phyloP scores from a whole-genome alignment of 257 asterid species.

The Mitragyna speciosa region DNA sequence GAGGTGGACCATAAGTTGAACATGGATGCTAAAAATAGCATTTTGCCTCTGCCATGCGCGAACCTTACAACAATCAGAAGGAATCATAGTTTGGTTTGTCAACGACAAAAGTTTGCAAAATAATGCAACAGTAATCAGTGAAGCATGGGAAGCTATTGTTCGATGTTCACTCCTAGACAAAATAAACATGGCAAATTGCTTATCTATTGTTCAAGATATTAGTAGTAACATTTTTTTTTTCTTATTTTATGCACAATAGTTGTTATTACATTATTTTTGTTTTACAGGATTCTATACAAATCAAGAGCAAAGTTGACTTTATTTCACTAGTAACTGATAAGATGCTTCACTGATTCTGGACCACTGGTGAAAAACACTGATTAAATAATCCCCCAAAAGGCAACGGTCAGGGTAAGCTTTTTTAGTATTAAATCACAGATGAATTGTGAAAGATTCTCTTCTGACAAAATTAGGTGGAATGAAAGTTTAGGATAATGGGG shows the following conservation, averaged over 20 bases:
- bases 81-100: not conserved
- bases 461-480: not conserved
- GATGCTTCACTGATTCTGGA: not conserved
- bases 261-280: no score
- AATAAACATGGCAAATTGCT: not conserved
- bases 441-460: not conserved
- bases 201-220: not conserved
- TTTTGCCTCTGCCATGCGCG: not conserved
- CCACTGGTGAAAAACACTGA: not conserved
- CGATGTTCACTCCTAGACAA: not conserved
- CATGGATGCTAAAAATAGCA: not conserved
- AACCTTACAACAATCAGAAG: not conserved
- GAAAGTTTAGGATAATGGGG: not conserved
- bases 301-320: not conserved
- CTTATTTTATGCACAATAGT: not conserved
- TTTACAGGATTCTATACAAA: not conserved
- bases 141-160: not conserved
- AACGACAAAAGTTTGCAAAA: not conserved
- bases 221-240: no score
- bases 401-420: not conserved
- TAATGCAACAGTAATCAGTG: not conserved
- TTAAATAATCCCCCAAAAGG: not conserved
- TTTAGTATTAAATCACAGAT: not conserved
- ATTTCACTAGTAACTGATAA: not conserved
- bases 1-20: not conserved